phyloP scores from a whole-genome alignment of 2,329 filamentous ascomycete genomes.

The Cercospora beticola region DNA sequence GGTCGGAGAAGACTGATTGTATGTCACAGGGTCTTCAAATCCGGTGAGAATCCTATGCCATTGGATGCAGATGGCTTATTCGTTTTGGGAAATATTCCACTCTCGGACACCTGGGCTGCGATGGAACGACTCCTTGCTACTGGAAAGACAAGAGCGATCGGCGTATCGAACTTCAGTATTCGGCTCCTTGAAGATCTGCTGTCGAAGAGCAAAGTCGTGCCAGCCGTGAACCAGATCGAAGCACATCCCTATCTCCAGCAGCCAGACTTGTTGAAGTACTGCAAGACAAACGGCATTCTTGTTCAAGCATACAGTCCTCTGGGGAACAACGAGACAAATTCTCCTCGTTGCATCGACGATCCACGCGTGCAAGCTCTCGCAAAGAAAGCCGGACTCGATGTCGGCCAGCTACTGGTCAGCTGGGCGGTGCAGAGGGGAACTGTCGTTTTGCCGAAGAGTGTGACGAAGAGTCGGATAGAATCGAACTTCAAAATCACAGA shows the following conservation, averaged over 20 bases:
- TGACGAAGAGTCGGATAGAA: constrained; percentile 52
- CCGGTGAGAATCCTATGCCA: constrained; percentile 3
- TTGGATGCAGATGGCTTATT: not conserved
- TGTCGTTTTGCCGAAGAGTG: constrained; percentile 56
- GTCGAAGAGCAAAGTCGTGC: not conserved
- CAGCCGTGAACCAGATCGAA: not conserved
- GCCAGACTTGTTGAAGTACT: not conserved
- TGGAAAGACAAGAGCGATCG: not conserved
- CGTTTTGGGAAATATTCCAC: not conserved
- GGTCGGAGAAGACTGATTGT: not conserved
- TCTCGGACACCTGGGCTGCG: not conserved
- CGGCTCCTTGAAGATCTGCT: not conserved
- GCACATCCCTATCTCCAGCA: not conserved
- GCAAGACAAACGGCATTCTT: not conserved
- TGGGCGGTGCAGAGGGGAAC: constrained; percentile 58
- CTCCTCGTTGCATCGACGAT: constrained; percentile 48
- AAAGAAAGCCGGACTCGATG: constrained; percentile 60
- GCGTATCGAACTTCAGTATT: not conserved
- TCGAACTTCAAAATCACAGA: constrained; percentile 30
- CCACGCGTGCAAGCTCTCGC: constrained; percentile 64
- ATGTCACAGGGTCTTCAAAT: not conserved
- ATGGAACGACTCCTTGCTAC: not conserved
- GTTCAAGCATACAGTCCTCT: not conserved
- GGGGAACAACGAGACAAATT: not conserved
- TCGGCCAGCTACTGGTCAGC: constrained; percentile 54